Evolutionary conservation across 2,329 filamentous ascomycete species (phyloP).

Genomic region (Elsinoe ampelina): DNA sequence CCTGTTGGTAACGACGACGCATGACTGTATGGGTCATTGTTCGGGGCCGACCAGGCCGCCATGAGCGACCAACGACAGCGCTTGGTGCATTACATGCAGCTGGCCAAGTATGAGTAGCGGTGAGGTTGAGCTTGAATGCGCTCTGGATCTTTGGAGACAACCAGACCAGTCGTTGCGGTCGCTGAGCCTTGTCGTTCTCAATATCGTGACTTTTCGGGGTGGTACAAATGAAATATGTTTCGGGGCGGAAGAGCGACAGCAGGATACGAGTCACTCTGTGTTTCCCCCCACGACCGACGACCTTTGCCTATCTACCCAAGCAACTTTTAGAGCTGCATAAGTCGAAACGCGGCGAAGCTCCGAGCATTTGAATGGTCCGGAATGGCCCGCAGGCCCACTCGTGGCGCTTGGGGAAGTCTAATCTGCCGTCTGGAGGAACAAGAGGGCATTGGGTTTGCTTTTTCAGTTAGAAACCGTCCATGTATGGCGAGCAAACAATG

Average conservation of each 20-base stretch:
- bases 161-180: neutral
- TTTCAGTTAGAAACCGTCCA: neutral
- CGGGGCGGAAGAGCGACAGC: neutral
- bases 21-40: conserved; percentile 16
- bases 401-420: neutral
- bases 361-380: neutral
- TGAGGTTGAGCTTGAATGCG: neutral
- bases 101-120: neutral
- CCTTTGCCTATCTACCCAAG: neutral
- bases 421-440: neutral
- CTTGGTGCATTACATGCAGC: conserved; percentile 4
- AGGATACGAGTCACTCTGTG: conserved; percentile 1
- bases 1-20: conserved; percentile 39
- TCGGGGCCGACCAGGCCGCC: conserved; percentile 13
- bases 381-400: neutral
- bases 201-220: neutral
- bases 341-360: conserved; percentile 4
- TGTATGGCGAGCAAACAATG: neutral
- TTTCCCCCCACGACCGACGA: neutral
- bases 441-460: neutral
- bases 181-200: neutral
- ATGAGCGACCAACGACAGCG: conserved; percentile 9
- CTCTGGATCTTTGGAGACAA: neutral
- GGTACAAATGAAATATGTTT: neutral
- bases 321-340: conserved; percentile 9